phyloP scores from a whole-genome alignment of 148 eudicot genomes.

The Mesembryanthemum crystallinum region DNA sequence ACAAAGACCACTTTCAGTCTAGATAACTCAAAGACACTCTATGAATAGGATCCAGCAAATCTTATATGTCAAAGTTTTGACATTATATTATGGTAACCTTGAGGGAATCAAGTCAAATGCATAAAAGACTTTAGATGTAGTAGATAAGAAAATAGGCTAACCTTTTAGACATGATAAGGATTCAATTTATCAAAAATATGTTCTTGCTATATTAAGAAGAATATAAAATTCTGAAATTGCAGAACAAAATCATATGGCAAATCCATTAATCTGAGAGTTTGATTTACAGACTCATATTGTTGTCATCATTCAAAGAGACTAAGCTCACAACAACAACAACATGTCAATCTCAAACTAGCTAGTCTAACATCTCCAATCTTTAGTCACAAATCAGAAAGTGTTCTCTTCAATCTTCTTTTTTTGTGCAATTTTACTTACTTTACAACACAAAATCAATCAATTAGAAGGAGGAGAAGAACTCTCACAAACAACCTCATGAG shows the following conservation, averaged over 20 bases:
- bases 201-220: neutral
- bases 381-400: neutral
- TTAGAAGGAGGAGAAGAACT: slow-evolving; percentile 32
- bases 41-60: too few relatives aligned
- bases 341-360: neutral
- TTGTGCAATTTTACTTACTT: neutral
- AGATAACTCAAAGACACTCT: too few relatives aligned
- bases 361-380: neutral
- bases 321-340: neutral
- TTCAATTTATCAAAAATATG: neutral
- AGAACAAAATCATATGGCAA: neutral
- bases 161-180: too few relatives aligned
- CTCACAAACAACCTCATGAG: slow-evolving; percentile 46
- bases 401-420: neutral
- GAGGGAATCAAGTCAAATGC: too few relatives aligned
- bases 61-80: too few relatives aligned
- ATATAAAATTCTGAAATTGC: neutral
- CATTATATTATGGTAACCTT: too few relatives aligned
- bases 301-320: neutral
- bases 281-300: neutral
- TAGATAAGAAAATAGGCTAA: too few relatives aligned
- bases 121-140: too few relatives aligned
- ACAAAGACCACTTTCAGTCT: too few relatives aligned
- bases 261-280: neutral
- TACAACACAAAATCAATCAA: neutral